A percentile compares a stretch with the other conserved stretches of the same genome.
phyloP scores from a whole-genome alignment of 805 yeast species.

The Schwanniomyces pseudopolymorphus region DNA sequence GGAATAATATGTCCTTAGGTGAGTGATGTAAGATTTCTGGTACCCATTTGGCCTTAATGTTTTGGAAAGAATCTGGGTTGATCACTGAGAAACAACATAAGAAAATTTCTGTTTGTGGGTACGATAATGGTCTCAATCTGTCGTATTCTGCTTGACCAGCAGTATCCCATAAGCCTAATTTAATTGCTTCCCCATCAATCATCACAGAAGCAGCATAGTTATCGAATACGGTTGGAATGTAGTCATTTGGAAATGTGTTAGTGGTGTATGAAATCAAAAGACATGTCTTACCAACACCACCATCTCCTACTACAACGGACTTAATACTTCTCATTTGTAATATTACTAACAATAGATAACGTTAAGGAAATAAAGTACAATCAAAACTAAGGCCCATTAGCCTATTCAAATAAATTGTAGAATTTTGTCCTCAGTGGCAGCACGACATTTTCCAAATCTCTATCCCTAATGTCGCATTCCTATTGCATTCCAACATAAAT shows the following conservation, averaged over 20 bases:
- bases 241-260: conserved; percentile 89
- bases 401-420: neutral
- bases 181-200: conserved; percentile 78
- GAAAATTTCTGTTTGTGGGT: conserved; percentile 90
- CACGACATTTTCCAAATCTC: neutral
- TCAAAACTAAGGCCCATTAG: neutral
- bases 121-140: conserved; percentile 81
- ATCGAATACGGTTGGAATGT: conserved; percentile 92
- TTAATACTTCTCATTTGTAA: conserved; percentile 74
- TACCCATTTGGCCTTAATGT: conserved; percentile 71
- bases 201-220: conserved; percentile 85
- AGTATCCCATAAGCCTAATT: conserved; percentile 91
- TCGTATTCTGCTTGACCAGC: conserved; percentile 95
- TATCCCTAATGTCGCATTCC: neutral
- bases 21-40: conserved; percentile 88
- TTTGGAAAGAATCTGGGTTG: conserved; percentile 75
- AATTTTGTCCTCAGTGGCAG: neutral
- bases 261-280: conserved; percentile 85
- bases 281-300: conserved; percentile 94
- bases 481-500: neutral
- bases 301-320: conserved; percentile 94
- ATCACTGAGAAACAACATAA: conserved; percentile 83
- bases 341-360: neutral
- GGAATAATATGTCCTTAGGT: conserved; percentile 62
- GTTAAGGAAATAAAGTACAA: neutral